Base-by-base conservation (phyloP, 176 grass and related monocot genomes). In the Musa schizocarpa region DNA sequence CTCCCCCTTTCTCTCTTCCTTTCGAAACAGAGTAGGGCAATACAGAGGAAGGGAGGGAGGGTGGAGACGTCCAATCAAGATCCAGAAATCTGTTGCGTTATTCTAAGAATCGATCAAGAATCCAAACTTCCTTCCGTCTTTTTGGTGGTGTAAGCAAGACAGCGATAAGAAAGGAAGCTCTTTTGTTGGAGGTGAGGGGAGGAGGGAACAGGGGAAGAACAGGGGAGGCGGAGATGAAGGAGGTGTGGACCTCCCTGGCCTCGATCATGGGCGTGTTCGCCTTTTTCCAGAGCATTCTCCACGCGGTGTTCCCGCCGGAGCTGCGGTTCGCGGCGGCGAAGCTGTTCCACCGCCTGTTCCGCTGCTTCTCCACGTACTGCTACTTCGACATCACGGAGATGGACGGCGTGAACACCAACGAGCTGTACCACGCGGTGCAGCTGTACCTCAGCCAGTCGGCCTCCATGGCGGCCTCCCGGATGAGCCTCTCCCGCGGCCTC, bases 341-440 rank as follows among this genome's bases (percentile, higher is more conserved):
- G 22, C 70, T 96, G 75, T 54, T 96, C 22, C 78, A 62, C 9
- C 14, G 89, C 8, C 19, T 81, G 9, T 85, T 81, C 17, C 79
- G 74, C 0, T 71, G 75, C 71, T 74, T 96, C 71, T 92, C 93
- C 2, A 83, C 93, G 0, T 96, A 92, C 67, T 82, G 83, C 81
- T 96, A 96, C 79, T 96, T 96, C 74, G 93, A 96, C 79, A 87
- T 96, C 2, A 90, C 85, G 16, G 93, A 96, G 80, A 96, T 76
- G 61, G 93, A 92, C n/a, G 93, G 93, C 19, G 88, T 96, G 53
- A 87, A 87, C 93, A 92, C 78, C 71, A 96, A 96, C 74, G 93
- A 96, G 77, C 85, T 96, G 74, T 96, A 96, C 80, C 84, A 81
- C 72, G 87, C 93, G 72, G 89, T 96, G 74, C 93, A 96, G 77